These are phyloP conservation scores for Solanum chiquidenum DNA, from an alignment of 257 asterid species.

Conservation along the genomic window DNA sequence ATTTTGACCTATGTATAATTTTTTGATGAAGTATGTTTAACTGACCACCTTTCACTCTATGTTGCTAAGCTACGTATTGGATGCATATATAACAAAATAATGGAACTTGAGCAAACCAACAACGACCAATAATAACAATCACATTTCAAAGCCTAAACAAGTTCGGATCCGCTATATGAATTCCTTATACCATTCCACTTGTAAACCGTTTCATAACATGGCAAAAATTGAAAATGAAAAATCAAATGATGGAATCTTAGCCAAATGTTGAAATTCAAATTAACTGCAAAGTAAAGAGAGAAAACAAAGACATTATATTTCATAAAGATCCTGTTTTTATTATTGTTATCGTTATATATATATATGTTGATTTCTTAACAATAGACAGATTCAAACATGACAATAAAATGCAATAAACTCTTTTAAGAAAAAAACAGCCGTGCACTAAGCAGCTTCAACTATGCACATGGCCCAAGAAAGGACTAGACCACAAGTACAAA, in stretches of 20 bases:
- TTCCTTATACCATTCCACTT: neutral
- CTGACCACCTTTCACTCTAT: neutral
- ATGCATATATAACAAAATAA: neutral
- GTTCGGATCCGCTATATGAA: neutral
- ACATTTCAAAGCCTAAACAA: neutral
- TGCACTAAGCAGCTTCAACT: neutral
- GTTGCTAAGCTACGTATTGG: neutral
- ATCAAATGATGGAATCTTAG: neutral
- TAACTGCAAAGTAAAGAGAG: neutral
- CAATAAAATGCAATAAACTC: neutral
- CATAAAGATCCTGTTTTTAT: neutral
- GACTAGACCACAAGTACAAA: neutral
- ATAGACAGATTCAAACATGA: neutral
- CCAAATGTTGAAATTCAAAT: neutral
- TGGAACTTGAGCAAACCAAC: neutral
- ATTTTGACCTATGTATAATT: neutral
- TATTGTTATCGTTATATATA: neutral
- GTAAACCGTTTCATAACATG: neutral
- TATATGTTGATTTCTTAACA: neutral
- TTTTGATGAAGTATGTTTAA: neutral
- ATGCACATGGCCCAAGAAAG: neutral
- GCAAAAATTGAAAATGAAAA: neutral
- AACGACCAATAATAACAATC: neutral
- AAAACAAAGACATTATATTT: neutral
- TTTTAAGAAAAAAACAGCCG: no score